These are phyloP conservation scores for Dissophora ornata DNA, from an alignment of 192 early-diverging fungal genomes.

Conservation along the genomic window DNA sequence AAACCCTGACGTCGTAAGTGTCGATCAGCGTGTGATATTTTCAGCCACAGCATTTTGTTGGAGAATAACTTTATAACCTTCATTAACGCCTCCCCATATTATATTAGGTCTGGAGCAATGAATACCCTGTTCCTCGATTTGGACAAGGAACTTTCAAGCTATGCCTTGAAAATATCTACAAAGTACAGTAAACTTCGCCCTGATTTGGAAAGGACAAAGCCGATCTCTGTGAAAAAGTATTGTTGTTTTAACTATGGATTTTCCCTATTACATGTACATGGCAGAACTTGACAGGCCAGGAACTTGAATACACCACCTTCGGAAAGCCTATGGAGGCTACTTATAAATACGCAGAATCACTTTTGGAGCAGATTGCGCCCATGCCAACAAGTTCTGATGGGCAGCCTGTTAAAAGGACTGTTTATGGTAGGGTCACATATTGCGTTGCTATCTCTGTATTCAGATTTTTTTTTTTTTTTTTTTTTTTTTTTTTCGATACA, in stretches of 20 bases:
- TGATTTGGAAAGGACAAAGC: no score
- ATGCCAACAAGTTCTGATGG: constrained; percentile 19
- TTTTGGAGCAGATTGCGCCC: constrained; percentile 56
- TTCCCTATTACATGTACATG: no score
- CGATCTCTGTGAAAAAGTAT: no score
- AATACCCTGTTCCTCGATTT: constrained; percentile 80
- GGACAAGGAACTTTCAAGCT: constrained; percentile 86
- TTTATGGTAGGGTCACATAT: constrained; percentile 43
- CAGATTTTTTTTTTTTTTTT: background rate
- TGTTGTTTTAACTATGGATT: no score
- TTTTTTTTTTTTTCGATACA: no score
- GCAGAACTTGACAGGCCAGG: constrained; percentile 57
- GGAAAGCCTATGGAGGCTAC: constrained; percentile 87
- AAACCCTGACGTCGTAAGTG: constrained; percentile 67
- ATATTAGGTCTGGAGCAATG: constrained; percentile 84
- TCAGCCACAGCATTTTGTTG: no score
- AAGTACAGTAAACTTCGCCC: no score
- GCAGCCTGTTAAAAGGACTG: constrained; percentile 5
- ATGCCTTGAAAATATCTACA: constrained; percentile 76
- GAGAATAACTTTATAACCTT: no score
- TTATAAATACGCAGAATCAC: constrained; percentile 73
- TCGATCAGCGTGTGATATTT: no score
- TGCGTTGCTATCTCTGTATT: background rate
- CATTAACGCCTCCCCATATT: constrained; percentile 18
- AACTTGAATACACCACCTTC: constrained; percentile 74